Conservation (phyloP, 768 basidiomycete genomes). For the Rhodotorula toruloides region DNA sequence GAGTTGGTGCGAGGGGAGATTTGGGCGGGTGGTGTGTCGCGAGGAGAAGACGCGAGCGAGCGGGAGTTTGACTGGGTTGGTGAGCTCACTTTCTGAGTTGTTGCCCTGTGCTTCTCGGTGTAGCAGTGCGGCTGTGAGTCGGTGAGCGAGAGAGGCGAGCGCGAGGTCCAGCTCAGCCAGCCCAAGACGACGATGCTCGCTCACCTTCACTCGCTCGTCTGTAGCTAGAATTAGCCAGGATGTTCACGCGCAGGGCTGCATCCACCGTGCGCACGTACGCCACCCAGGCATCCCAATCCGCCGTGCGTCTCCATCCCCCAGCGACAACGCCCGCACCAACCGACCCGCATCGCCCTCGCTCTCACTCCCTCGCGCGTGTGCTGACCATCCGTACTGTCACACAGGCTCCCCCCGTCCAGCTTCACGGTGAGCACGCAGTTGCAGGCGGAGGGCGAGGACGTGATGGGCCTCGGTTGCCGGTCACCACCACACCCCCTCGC, state of each 20-base stretch:
- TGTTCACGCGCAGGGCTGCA: conserved; percentile 13
- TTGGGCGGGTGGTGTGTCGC: too few relatives aligned
- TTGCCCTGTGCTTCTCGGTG: too few relatives aligned
- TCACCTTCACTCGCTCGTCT: not conserved
- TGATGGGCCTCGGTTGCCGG: not conserved
- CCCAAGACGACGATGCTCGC: not conserved
- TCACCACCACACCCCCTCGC: not conserved
- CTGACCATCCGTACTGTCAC: not conserved
- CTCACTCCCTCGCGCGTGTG: not conserved
- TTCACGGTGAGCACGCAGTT: conserved; percentile 22
- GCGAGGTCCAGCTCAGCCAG: not conserved
- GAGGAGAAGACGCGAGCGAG: too few relatives aligned
- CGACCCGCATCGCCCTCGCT: not conserved
- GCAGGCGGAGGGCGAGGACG: too few relatives aligned
- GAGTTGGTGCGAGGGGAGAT: too few relatives aligned
- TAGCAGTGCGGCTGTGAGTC: too few relatives aligned
- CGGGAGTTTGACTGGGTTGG: too few relatives aligned
- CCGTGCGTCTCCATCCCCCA: not conserved
- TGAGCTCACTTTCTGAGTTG: too few relatives aligned
- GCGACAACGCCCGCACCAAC: not conserved
- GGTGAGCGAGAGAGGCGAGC: too few relatives aligned
- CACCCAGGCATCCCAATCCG: conserved; percentile 25
- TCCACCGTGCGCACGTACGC: conserved; percentile 33
- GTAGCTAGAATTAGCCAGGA: not conserved
- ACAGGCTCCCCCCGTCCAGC: conserved; percentile 32